Evolutionary conservation across 202 grass and related monocot species (phyloP), one percentile per base, ranked within the genome.

Genomic region (Musa balbisiana): DNA sequence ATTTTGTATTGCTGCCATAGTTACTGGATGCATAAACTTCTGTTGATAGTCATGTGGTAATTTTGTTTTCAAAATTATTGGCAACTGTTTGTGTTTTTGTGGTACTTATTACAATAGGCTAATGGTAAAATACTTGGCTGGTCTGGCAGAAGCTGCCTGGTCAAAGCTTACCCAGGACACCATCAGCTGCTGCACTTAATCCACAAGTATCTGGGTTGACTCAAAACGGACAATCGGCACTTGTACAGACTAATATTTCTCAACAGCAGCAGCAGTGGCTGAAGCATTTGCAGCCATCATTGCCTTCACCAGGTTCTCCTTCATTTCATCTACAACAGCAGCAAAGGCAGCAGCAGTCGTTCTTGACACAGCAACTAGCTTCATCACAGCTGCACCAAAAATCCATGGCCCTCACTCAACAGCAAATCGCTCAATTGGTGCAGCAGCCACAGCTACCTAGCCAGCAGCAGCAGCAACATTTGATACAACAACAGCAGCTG

Each of bases 191-290:
- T 43, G 81, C 80, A 80, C 84, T 99, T 83, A 99, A 84, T 62
- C 65, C 85, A 55, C 91, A 90, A 71, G 54, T 97, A 70, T 80
- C 93, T 72, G 82, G 93, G 66, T 87, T 89, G 76, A 85, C 88
- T 2, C 86, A 91, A 85, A 93, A 85, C 69, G 90, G 93, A 20
- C 93, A 91, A 62, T 73, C 78, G 29, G 3, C 78, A 62, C 75
- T 90, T 71, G 60, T 87, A 67, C 90, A 90, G 75, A 89, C 86
- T 79, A 79, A 86, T 73, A 62, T 88, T 23, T 71, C 90, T 76
- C 93, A 92, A 74, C 89, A 92, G 29, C 93, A 87, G 58, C 91
- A 92, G 64, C 87, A 92, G 60, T 90, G 88, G 87, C 69, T 92
- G 69, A 89, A 92, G 62, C 87, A 92, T 77, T 56, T 86, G 51